Percentiles rank a stretch among this genome's conserved stretches.
Conservation (phyloP, 192 early-diverging fungal species). For the Thoreauomyces humboldtii region DNA sequence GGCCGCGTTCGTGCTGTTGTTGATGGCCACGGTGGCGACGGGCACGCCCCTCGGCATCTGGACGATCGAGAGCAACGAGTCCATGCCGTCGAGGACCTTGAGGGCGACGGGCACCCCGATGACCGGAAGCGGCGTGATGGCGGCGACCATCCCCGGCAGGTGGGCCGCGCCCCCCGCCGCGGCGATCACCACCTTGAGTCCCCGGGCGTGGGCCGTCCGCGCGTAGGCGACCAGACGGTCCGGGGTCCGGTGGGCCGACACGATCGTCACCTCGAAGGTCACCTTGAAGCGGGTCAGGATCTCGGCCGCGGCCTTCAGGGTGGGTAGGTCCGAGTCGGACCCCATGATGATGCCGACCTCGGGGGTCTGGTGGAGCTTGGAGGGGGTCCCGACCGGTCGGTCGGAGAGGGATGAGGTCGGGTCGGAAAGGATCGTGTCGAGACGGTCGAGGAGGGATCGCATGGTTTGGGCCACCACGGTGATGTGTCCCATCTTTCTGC, state of each 20-base stretch:
- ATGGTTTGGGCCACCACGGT: constrained; percentile 87
- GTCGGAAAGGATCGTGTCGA: constrained; percentile 56
- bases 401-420: constrained; percentile 2
- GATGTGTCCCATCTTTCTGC: constrained; percentile 98
- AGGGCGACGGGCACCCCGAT: constrained; percentile 96
- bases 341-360: constrained; percentile 99
- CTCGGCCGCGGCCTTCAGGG: constrained; percentile 85
- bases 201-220: constrained; percentile 77
- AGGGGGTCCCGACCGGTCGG: neutral
- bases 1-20: constrained; percentile 96
- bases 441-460: constrained; percentile 66
- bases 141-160: constrained; percentile 98
- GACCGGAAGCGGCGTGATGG: constrained; percentile 94
- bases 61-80: constrained; percentile 96
- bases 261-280: constrained; percentile 96
- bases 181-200: constrained; percentile 95
- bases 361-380: constrained; percentile 42
- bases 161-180: constrained; percentile 98
- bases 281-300: constrained; percentile 87
- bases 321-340: constrained; percentile 95
- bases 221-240: constrained; percentile 92
- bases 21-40: constrained; percentile 98
- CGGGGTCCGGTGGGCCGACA: constrained; percentile 96
- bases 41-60: constrained; percentile 99
- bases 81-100: constrained; percentile 89